phyloP scores from a whole-genome alignment of 179 eudicot species.

The Sideroxylon spinosum region DNA sequence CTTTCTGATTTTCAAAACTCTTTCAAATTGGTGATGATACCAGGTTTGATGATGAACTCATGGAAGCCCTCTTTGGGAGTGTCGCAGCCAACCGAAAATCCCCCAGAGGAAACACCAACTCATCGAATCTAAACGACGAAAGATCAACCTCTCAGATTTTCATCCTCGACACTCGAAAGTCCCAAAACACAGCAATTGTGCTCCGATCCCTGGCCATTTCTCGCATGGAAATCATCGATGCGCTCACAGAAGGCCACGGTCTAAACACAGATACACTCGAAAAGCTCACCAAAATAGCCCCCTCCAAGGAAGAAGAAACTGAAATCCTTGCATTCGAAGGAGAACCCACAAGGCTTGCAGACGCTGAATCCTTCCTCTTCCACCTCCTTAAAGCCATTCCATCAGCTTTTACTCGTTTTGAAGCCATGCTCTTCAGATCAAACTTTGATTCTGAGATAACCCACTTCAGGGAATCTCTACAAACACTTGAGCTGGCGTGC shows the following conservation, averaged over 20 bases:
- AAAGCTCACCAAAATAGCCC: slow-evolving; percentile 61
- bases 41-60: slow-evolving; percentile 82
- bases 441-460: slow-evolving; percentile 52
- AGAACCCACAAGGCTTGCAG: slow-evolving; percentile 62
- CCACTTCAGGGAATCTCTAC: slow-evolving; percentile 43
- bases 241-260: slow-evolving; percentile 59
- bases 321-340: slow-evolving; percentile 55
- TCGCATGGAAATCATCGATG: slow-evolving; percentile 47
- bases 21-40: neutral
- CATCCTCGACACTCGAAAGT: slow-evolving; percentile 67
- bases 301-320: slow-evolving; percentile 56
- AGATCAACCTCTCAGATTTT: slow-evolving; percentile 46
- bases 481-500: slow-evolving; percentile 62
- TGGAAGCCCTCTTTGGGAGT: slow-evolving; percentile 85
- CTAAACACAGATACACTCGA: slow-evolving; percentile 62
- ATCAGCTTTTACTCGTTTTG: slow-evolving; percentile 58
- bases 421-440: slow-evolving; percentile 64
- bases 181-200: slow-evolving; percentile 78
- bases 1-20: neutral
- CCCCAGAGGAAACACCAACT: slow-evolving; percentile 23
- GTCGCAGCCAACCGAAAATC: slow-evolving; percentile 65
- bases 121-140: slow-evolving; percentile 21
- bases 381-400: slow-evolving; percentile 71
- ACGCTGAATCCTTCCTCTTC: slow-evolving; percentile 78
- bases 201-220: slow-evolving; percentile 61